Evolutionary conservation across 306 rosid genomes (phyloP), one percentile per base, ranked within the genome.

Genomic region (Sesbania bispinosa): DNA sequence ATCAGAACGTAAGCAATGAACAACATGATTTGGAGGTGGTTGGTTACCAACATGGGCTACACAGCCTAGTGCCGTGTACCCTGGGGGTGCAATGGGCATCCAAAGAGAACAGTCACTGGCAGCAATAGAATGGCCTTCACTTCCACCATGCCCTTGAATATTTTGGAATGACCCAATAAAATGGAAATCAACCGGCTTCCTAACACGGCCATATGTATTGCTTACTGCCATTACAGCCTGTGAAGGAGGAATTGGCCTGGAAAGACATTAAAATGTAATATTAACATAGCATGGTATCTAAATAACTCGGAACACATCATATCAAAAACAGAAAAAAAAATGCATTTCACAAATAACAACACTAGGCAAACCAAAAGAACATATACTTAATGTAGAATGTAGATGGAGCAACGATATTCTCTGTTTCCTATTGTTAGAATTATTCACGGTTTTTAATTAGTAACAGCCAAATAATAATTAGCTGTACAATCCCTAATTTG

Each of bases 201-300:
- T 87, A 45, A 89, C 97, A 71, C 99, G 97, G 63, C 99, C 96
- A 74, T 91, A 91, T 57, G 82, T 77, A 64, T 94, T 94, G 73
- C 93, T 87, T 55, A 91, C 93, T 15, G 99, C 97, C 97, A 91
- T 86, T 65, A 91, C 99, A 20, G 96, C 96, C 76, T 85, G 99
- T 42, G 99, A 87, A 45, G 99, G 99, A 82, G 99, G 96, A 70
- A 86, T 67, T 78, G 95, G 83, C 88, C 99, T 94, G 96, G 51
- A 83, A 77, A 76, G 47, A 84, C 38, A 78, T 47, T 15, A 47
- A 35, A 70, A 45, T 47, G 53, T 43, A 76, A 41, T 4, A 48
- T 57, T 51, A 71, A n/a, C 16, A 42, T 39, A 43, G 33, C 23
- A 71, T n/a, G 36, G 45, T 13, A 79, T 39, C 21, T 6, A 71